These are phyloP conservation scores for Bremia lactucae DNA, from an alignment of 352 stramenopile species.

Conservation along the genomic window DNA sequence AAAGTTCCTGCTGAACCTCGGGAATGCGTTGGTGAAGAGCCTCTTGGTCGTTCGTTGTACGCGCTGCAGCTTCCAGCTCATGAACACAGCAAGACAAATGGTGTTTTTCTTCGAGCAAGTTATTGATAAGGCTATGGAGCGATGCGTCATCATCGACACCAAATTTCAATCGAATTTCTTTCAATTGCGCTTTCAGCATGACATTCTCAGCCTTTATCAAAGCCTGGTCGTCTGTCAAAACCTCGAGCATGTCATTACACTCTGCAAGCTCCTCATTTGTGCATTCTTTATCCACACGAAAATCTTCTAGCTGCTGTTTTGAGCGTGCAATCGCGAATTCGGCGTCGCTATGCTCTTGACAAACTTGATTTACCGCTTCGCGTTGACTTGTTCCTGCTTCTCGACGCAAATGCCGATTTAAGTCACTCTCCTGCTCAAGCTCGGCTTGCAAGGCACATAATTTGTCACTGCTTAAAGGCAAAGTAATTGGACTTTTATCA, in stretches of 20 bases:
- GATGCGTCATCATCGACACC: background rate
- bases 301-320: conserved; percentile 23
- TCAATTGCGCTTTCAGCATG: conserved; percentile 23
- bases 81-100: conserved; percentile 9
- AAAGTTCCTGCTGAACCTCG: conserved; percentile 20
- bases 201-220: conserved; percentile 29
- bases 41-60: conserved; percentile 18
- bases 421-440: conserved; percentile 24
- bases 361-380: conserved; percentile 2
- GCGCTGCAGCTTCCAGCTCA: conserved; percentile 21
- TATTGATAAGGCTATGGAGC: conserved; percentile 5
- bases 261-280: conserved; percentile 28
- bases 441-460: conserved; percentile 22
- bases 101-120: conserved; percentile 11
- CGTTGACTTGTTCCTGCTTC: conserved; percentile 12
- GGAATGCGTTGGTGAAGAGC: conserved; percentile 18
- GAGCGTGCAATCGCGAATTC: conserved; percentile 15
- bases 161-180: conserved; percentile 4
- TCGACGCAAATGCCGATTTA: conserved; percentile 15
- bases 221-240: conserved; percentile 16
- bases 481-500: background rate
- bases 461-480: conserved; percentile 4
- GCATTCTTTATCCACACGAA: conserved; percentile 18
- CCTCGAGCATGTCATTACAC: conserved; percentile 33
- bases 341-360: conserved; percentile 14